Evolutionary conservation across 176 grass and related monocot species (phyloP).

Genomic region (Microstegium vimineum): DNA sequence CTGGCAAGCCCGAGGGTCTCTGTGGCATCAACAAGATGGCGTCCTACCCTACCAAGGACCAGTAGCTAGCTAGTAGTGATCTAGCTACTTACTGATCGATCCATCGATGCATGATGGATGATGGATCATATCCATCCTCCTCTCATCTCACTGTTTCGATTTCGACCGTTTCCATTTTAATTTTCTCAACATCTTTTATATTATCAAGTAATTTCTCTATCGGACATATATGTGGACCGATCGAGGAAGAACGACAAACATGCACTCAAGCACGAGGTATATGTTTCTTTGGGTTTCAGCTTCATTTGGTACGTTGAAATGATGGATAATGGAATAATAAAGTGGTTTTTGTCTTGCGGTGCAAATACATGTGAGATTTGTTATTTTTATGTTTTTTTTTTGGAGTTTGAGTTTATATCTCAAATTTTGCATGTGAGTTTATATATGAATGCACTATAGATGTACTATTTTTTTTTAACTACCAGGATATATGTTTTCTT

Average conservation of each 20-base stretch:
- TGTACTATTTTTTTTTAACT: too few relatives aligned
- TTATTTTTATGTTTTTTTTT: too few relatives aligned
- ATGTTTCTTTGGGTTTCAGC: too few relatives aligned
- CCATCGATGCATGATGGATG: neutral
- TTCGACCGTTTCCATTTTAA: neutral
- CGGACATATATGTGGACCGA: neutral
- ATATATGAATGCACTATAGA: too few relatives aligned
- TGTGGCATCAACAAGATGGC: too few relatives aligned
- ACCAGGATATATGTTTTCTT: too few relatives aligned
- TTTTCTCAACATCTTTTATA: neutral
- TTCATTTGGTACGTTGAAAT: neutral
- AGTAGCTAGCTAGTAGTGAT: too few relatives aligned
- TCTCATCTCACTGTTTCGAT: neutral
- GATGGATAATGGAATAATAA: neutral
- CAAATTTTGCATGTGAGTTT: too few relatives aligned
- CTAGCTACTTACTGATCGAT: neutral
- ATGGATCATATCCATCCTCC: neutral
- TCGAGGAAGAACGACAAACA: neutral
- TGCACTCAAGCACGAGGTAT: neutral
- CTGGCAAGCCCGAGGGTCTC: conserved; percentile 12
- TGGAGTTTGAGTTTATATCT: too few relatives aligned
- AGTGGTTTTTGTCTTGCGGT: neutral
- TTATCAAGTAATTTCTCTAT: neutral
- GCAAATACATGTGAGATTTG: too few relatives aligned
- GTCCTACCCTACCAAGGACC: conserved; percentile 46